These are phyloP conservation scores for Danielozyma ontarioensis DNA, from an alignment of 805 yeast genomes.

Conservation along the genomic window DNA sequence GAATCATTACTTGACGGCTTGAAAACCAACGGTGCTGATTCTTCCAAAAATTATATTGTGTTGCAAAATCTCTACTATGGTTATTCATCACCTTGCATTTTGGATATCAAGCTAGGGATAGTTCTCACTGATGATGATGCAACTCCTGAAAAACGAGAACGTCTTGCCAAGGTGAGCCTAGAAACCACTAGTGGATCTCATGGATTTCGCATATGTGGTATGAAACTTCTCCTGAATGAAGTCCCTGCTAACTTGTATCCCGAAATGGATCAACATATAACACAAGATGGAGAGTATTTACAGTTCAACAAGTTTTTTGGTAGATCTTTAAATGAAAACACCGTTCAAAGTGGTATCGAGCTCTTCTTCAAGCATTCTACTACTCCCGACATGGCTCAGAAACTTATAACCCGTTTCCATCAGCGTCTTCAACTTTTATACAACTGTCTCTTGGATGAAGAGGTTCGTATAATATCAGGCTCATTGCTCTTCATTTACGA, in stretches of 20 bases:
- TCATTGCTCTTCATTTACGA: conserved; percentile 74
- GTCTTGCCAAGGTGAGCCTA: conserved; percentile 61
- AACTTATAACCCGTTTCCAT: conserved; percentile 41
- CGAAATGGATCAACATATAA: conserved; percentile 12
- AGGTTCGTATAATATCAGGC: conserved; percentile 63
- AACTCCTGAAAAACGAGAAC: conserved; percentile 47
- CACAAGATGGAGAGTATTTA: conserved; percentile 37
- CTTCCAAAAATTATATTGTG: conserved; percentile 45
- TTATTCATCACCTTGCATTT: conserved; percentile 58
- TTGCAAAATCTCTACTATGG: conserved; percentile 66
- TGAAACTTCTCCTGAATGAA: conserved; percentile 46
- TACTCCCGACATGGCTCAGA: conserved; percentile 21
- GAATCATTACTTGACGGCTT: too few relatives aligned
- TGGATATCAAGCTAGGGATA: conserved; percentile 83
- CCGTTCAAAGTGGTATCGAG: conserved; percentile 41
- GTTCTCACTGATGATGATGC: conserved; percentile 61
- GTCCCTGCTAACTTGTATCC: conserved; percentile 5
- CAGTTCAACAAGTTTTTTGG: conserved; percentile 70
- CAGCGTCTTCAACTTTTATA: conserved; percentile 62
- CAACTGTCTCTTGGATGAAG: conserved; percentile 57
- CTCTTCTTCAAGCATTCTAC: conserved; percentile 38
- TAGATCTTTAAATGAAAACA: conserved; percentile 43
- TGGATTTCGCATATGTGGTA: conserved; percentile 81
- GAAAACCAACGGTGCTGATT: not conserved
- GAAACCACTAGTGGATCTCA: conserved; percentile 78